Evolutionary conservation across 352 stramenopile genomes (phyloP).

Genomic region (Phytophthora meadii): DNA sequence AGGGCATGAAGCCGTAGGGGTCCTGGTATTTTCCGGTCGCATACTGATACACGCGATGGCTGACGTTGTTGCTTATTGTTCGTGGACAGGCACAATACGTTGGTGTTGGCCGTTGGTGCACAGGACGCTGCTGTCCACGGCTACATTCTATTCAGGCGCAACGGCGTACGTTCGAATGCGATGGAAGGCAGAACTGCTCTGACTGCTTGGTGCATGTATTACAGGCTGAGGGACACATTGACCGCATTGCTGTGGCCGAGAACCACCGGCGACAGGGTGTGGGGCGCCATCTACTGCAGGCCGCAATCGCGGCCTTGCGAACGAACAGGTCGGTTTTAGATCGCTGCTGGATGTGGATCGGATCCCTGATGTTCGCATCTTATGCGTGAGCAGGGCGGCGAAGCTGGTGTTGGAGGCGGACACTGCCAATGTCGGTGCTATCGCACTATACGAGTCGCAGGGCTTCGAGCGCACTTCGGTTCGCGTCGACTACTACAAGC

Average conservation of each 20-base stretch:
- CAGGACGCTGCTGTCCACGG: conserved; percentile 26
- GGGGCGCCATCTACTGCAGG: conserved; percentile 40
- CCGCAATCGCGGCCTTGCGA: conserved; percentile 38
- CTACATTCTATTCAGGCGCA: conserved; percentile 56
- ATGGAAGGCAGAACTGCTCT: too few relatives aligned
- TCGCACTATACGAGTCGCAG: conserved; percentile 50
- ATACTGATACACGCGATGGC: not conserved
- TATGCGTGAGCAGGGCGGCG: conserved; percentile 21
- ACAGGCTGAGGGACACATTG: conserved; percentile 48
- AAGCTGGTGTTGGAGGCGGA: conserved; percentile 40
- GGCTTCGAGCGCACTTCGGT: conserved; percentile 37
- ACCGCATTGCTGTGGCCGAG: conserved; percentile 55
- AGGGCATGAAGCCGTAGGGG: conserved; percentile 35
- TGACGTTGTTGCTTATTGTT: conserved; percentile 6
- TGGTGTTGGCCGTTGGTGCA: conserved; percentile 43
- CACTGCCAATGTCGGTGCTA: conserved; percentile 39
- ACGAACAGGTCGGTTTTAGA: conserved; percentile 29
- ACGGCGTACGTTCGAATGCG: conserved; percentile 35
- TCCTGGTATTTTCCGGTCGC: too few relatives aligned
- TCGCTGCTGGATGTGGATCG: not conserved
- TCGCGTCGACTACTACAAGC: conserved; percentile 52
- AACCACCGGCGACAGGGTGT: conserved; percentile 38
- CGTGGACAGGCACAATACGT: conserved; percentile 40
- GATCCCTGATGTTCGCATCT: conserved; percentile 4
- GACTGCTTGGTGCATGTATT: not conserved